Percentiles rank a stretch among this genome's conserved stretches.
Evolutionary conservation across 2,329 filamentous ascomycete genomes (phyloP).

Genomic region (Monosporascus sp.): DNA sequence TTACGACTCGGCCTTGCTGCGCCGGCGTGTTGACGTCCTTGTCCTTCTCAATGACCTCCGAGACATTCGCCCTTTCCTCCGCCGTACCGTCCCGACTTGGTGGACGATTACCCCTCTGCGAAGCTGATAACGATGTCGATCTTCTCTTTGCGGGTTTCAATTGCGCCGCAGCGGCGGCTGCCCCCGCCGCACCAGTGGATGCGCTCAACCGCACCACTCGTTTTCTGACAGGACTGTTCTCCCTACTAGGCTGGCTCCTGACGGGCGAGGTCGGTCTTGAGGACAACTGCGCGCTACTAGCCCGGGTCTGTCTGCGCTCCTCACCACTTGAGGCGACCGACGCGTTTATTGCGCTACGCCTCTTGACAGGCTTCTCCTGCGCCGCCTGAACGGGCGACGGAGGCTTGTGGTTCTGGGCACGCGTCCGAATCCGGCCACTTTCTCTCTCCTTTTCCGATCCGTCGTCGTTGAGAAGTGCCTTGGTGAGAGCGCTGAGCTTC

Average conservation of each 20-base stretch:
- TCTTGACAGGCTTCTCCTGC: constrained; percentile 30
- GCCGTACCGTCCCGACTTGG: constrained; percentile 35
- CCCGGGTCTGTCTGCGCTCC: constrained; percentile 40
- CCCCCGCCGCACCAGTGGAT: constrained; percentile 29
- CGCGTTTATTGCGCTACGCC: constrained; percentile 44
- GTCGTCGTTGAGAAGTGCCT: constrained; percentile 69
- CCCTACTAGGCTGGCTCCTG: constrained; percentile 34
- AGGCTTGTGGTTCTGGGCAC: constrained; percentile 37
- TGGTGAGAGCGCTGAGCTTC: constrained; percentile 90
- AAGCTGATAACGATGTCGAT: constrained; percentile 44
- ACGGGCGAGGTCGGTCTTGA: constrained; percentile 40
- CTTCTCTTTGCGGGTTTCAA: constrained; percentile 37
- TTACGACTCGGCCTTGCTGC: constrained; percentile 47
- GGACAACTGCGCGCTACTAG: constrained; percentile 41
- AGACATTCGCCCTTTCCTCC: constrained; percentile 33
- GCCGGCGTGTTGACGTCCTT: constrained; percentile 50
- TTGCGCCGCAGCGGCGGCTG: constrained; percentile 14
- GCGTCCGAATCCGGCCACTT: constrained; percentile 34
- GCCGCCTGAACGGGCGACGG: constrained; percentile 33
- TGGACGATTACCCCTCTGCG: constrained; percentile 30
- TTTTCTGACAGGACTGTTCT: constrained; percentile 50
- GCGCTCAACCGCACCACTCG: constrained; percentile 53
- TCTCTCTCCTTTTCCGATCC: constrained; percentile 43
- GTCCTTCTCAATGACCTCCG: constrained; percentile 26
- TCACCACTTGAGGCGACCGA: constrained; percentile 39